Evolutionary conservation across 139 green algal species (phyloP).

Genomic region (Spirogloea muscicola): DNA sequence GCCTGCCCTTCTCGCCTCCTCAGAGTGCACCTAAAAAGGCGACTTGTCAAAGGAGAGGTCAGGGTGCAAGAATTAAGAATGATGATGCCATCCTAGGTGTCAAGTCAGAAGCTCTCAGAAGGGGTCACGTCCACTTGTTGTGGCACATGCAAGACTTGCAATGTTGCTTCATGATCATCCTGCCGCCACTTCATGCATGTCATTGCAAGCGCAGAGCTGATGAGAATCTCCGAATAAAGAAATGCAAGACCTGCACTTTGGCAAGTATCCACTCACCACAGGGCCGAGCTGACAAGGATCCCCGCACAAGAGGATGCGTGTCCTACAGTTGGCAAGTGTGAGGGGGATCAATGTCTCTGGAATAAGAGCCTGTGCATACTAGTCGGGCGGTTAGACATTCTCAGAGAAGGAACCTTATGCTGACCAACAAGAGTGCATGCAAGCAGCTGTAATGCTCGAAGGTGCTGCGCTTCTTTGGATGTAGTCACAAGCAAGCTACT

Average conservation of each 20-base stretch:
- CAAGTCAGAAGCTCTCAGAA: not conserved
- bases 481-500: not conserved
- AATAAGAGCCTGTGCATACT: slow-evolving; percentile 34
- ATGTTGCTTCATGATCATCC: no score
- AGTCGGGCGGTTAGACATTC: not conserved
- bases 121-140: not conserved
- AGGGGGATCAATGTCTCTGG: slow-evolving; percentile 37
- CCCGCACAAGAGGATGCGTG: slow-evolving; percentile 15
- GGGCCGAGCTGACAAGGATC: slow-evolving; percentile 31
- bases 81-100: not conserved
- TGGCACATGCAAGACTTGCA: not conserved
- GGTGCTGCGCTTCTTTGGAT: no score
- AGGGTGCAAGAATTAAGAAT: not conserved
- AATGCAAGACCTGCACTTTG: not conserved
- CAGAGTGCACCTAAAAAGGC: slow-evolving; percentile 19
- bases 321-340: not conserved
- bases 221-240: no score
- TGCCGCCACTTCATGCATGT: no score
- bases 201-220: no score
- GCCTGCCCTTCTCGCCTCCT: not conserved
- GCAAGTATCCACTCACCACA: slow-evolving; percentile 4
- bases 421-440: not conserved
- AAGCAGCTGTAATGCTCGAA: no score
- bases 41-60: no score
- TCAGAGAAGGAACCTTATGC: not conserved